phyloP scores from a whole-genome alignment of 805 yeast species.

The Pichia californica region DNA sequence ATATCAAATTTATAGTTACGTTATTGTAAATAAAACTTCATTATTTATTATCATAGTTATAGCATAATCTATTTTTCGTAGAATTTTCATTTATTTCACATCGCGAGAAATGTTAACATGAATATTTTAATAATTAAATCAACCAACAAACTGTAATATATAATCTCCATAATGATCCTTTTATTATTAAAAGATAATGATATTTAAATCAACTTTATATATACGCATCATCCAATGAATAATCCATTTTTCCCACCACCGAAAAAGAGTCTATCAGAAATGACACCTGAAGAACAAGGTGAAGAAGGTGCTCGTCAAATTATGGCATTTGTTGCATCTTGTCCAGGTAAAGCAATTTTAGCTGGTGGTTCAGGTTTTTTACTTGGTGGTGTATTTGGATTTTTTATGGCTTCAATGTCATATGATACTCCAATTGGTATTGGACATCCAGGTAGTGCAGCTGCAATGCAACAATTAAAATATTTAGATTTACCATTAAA shows the following conservation, averaged over 20 bases:
- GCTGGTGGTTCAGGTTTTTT: slow-evolving; percentile 93
- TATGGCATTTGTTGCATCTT: slow-evolving; percentile 80
- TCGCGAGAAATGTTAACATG: no score
- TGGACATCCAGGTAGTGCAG: slow-evolving; percentile 23
- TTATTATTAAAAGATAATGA: no score
- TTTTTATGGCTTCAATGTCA: slow-evolving; percentile 87
- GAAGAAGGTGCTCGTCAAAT: slow-evolving; percentile 81
- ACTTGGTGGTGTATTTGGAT: slow-evolving; percentile 91
- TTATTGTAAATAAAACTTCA: slow-evolving; percentile 1
- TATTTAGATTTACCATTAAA: slow-evolving; percentile 68
- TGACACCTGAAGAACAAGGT: slow-evolving; percentile 91
- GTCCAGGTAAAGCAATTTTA: slow-evolving; percentile 90
- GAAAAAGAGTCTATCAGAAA: slow-evolving; percentile 50
- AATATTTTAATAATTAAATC: no score
- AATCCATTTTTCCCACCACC: slow-evolving; percentile 36
- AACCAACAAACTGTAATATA: no score
- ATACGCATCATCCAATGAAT: slow-evolving; percentile 22
- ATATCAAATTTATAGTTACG: neutral
- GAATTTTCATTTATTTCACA: no score
- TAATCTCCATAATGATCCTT: no score
- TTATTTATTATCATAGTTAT: no score
- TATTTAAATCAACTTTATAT: no score
- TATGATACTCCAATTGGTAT: slow-evolving; percentile 74
- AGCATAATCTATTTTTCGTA: no score
- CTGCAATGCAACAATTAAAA: slow-evolving; percentile 4